Evolutionary conservation across 2,329 filamentous ascomycete genomes (phyloP).

Genomic region (Venturiaceae sp.): DNA sequence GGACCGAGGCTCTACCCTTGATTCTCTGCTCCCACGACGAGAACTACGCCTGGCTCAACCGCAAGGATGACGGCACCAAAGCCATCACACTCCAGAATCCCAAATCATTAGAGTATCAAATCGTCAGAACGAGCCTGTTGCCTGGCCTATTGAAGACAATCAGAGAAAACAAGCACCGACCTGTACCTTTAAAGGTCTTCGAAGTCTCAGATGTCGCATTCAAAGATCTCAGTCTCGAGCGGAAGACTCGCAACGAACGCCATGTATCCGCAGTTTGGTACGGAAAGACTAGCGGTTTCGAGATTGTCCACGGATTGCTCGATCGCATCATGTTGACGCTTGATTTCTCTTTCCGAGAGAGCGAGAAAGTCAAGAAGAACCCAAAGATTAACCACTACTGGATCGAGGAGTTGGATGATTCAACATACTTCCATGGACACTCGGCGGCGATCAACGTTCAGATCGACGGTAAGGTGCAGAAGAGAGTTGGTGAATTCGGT

Average conservation of each 20-base stretch:
- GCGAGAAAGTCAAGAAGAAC: constrained; percentile 56
- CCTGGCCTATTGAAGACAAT: constrained; percentile 90
- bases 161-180: constrained; percentile 83
- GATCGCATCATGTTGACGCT: constrained; percentile 92
- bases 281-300: constrained; percentile 89
- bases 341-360: constrained; percentile 66
- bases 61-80: constrained; percentile 73
- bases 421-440: constrained; percentile 86
- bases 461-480: constrained; percentile 51
- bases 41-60: constrained; percentile 93
- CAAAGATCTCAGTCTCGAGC: constrained; percentile 73
- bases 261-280: constrained; percentile 96
- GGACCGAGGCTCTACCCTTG: constrained; percentile 91
- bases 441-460: constrained; percentile 70
- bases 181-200: constrained; percentile 83
- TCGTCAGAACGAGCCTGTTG: constrained; percentile 77
- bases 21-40: constrained; percentile 97
- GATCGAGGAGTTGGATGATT: constrained; percentile 54
- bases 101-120: constrained; percentile 87
- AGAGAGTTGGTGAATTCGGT: constrained; percentile 79
- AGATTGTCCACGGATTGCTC: constrained; percentile 86
- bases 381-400: constrained; percentile 43
- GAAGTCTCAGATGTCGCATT: constrained; percentile 86
- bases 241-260: constrained; percentile 82
- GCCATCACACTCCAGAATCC: constrained; percentile 83